Conservation (phyloP, 768 basidiomycete species). For the Amanita exitialis region DNA sequence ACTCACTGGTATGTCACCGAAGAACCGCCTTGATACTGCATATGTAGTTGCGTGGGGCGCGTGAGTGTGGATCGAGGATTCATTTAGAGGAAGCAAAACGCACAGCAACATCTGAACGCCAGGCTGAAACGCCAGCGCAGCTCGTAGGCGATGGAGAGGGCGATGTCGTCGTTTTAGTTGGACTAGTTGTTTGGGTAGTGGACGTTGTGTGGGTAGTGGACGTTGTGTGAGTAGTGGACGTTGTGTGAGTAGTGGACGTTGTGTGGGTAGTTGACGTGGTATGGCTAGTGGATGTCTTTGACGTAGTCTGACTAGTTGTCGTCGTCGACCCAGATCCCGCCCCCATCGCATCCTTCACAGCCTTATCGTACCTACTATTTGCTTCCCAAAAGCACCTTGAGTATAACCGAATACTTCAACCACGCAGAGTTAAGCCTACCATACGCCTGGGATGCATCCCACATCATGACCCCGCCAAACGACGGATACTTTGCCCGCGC, state of each 20-base stretch:
- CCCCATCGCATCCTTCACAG: slow-evolving; percentile 30
- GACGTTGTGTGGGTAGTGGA: slow-evolving; percentile 10
- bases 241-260: slow-evolving; percentile 7
- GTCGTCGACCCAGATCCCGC: slow-evolving; percentile 10
- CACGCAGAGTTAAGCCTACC: slow-evolving; percentile 13
- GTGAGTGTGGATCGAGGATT: neutral
- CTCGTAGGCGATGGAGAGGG: slow-evolving; percentile 14
- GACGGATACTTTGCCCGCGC: slow-evolving; percentile 38
- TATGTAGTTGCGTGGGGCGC: neutral
- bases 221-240: slow-evolving; percentile 3
- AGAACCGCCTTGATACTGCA: slow-evolving; percentile 32
- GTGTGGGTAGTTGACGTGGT: slow-evolving; percentile 13
- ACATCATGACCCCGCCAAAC: slow-evolving; percentile 42
- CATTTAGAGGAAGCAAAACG: slow-evolving; percentile 8
- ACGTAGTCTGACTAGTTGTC: slow-evolving; percentile 13
- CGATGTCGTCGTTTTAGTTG: neutral
- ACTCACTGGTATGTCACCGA: slow-evolving; percentile 30
- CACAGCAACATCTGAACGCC: slow-evolving; percentile 27
- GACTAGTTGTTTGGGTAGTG: slow-evolving; percentile 4
- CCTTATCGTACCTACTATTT: slow-evolving; percentile 30
- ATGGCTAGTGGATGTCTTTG: slow-evolving; percentile 9
- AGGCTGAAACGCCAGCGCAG: slow-evolving; percentile 33
- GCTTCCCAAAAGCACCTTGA: slow-evolving; percentile 9
- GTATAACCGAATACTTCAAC: neutral
- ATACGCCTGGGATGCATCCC: slow-evolving; percentile 29